Percentiles rank a stretch among this genome's conserved stretches.
phyloP scores from a whole-genome alignment of 805 yeast genomes.

The Clavispora fructus region DNA sequence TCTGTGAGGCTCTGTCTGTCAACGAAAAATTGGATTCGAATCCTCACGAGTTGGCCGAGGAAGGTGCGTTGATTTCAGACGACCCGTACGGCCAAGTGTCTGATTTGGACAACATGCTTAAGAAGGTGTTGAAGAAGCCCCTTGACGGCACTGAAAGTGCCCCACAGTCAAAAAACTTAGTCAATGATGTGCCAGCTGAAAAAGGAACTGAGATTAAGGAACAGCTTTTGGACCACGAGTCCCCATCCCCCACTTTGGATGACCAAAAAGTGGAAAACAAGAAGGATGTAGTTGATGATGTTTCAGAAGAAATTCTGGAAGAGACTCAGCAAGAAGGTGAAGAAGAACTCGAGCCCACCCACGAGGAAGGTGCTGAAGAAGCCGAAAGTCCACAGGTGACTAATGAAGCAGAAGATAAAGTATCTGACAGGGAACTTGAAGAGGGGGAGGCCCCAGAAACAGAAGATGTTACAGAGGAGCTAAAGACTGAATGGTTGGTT shows the following conservation, averaged over 20 bases:
- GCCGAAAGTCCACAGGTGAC: too few species aligned
- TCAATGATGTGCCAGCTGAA: constrained; percentile 14
- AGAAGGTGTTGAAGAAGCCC: constrained; percentile 31
- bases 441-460: too few species aligned
- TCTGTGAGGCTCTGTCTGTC: constrained; percentile 8
- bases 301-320: too few species aligned
- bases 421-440: too few species aligned
- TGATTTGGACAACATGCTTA: constrained; percentile 46
- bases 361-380: too few species aligned
- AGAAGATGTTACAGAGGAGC: too few species aligned
- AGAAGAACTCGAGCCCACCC: too few species aligned
- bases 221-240: constrained; percentile 1
- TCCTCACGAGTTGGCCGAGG: constrained; percentile 43
- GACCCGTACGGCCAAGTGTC: constrained; percentile 46
- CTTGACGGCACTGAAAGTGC: neutral
- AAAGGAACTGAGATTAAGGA: constrained; percentile 7
- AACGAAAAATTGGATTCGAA: constrained; percentile 25
- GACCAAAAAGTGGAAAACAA: constrained; percentile 3
- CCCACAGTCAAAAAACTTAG: constrained; percentile 3
- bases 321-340: too few species aligned
- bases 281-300: neutral
- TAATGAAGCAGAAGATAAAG: too few species aligned
- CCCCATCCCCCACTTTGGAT: neutral
- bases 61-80: constrained; percentile 52
- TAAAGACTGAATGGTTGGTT: neutral